phyloP scores from a whole-genome alignment of 139 green algal genomes.

The Eudorina sp. region DNA sequence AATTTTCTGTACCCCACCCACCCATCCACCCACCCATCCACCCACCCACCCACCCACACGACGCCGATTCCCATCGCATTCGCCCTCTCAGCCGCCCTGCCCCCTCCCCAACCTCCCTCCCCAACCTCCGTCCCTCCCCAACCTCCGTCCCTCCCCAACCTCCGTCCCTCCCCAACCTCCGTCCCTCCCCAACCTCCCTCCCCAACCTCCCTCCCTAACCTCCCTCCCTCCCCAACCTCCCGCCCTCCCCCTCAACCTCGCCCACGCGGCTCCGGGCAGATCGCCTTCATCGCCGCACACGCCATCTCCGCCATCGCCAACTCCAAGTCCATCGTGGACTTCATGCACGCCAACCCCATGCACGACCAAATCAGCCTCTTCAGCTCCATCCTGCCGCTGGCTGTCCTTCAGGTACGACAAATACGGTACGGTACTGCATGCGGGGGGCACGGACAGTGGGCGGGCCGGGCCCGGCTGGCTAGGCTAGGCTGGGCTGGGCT shows the following conservation, averaged over 20 bases:
- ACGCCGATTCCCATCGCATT: neutral
- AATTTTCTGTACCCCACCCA: no score
- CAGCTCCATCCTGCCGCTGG: neutral
- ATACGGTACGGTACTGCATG: no score
- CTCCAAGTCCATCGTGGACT: neutral
- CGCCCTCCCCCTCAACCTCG: neutral
- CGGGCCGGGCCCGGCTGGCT: no score
- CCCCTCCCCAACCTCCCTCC: no score
- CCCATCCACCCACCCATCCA: neutral
- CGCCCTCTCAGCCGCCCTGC: neutral
- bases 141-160: no score
- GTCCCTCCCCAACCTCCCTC: no score
- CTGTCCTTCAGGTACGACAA: neutral
- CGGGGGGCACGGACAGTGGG: no score
- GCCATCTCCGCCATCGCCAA: neutral
- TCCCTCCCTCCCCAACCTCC: neutral
- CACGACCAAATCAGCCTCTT: neutral
- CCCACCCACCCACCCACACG: neutral
- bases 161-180: no score
- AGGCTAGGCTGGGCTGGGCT: no score
- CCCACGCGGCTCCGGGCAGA: neutral
- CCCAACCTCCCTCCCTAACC: no score
- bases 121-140: no score
- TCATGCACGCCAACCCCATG: constrained; percentile 22
- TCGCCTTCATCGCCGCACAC: constrained; percentile 1